Base-by-base conservation (phyloP, 176 grass and related monocot species). In the Cenchrus purpureus region DNA sequence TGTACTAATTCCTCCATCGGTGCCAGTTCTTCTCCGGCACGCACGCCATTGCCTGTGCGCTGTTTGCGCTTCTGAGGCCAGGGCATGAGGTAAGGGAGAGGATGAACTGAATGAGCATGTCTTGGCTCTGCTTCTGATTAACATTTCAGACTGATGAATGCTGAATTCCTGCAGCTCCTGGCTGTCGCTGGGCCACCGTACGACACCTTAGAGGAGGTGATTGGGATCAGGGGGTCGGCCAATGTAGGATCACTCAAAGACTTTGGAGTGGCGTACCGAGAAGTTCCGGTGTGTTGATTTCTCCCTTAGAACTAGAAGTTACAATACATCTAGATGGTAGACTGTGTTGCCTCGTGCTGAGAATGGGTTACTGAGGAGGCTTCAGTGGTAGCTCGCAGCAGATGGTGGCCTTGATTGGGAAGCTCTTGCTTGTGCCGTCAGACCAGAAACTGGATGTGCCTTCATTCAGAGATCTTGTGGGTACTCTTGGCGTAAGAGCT, bases 381-480 rank as follows among this genome's bases (percentile, higher is more conserved):
- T 86, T 73, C 73, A 73, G 25, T 50, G 95, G 83, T 85, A 98
- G 93, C 93, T 95, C 65, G 91, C 89, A 83, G 87, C 66, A 85
- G 96, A 94, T 81, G 96, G 96, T 56, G 81, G 86, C 57, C 81
- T 98, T 46, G 77, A 94, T 65, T 98, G 93, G 93, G 87, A 94
- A 12, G 83, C 69, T 34, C 80, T 98, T 78, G 88, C 91, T 10
- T 1, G 4, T 91, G 71, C 93, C 53, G 19, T 98, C 71, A 84
- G 80, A 58, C 91, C 88, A 4, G 68, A 94, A 70, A 98, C 96
- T 5, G 88, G 86, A 76, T 98, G 96, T 56, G 89, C 87, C 3
- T 87, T 95, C 86, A 94, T 98, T 83, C 93, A 98, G 66, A 90
- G 93, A 72, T 98, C 96, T 44, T 98, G 96, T 9, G 96, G 93